Evolutionary conservation across 306 rosid genomes (phyloP).

Genomic region (Acacia crassicarpa): DNA sequence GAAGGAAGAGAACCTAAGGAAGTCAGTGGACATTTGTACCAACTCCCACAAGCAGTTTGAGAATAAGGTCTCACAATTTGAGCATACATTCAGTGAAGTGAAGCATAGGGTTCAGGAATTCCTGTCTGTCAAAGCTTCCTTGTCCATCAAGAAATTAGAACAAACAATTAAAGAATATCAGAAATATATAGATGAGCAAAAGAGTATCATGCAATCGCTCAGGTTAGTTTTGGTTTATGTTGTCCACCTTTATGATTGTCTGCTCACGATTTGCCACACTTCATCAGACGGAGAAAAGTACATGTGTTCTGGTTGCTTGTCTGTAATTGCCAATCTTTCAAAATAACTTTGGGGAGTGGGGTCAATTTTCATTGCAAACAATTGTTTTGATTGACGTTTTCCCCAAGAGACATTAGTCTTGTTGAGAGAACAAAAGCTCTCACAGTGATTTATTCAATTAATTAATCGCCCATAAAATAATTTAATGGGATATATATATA

Average conservation of each 20-base stretch:
- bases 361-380: conserved; percentile 7
- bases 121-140: conserved; percentile 52
- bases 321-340: not conserved
- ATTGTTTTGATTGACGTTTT: conserved; percentile 4
- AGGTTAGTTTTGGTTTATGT: conserved; percentile 55
- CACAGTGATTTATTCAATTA: too few species aligned
- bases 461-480: too few species aligned
- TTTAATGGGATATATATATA: too few species aligned
- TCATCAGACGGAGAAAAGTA: not conserved
- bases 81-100: conserved; percentile 61
- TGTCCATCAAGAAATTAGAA: conserved; percentile 56
- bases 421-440: not conserved
- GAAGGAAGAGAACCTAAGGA: conserved; percentile 79
- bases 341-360: not conserved
- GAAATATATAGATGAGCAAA: conserved; percentile 65
- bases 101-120: conserved; percentile 71
- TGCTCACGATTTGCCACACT: not conserved
- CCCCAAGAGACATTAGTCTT: not conserved
- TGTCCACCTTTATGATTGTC: not conserved
- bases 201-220: conserved; percentile 90
- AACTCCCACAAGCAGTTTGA: conserved; percentile 88
- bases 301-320: not conserved
- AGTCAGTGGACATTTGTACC: conserved; percentile 75
- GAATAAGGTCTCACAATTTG: conserved; percentile 78
- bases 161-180: conserved; percentile 53